Base-by-base conservation (phyloP, 2,329 filamentous ascomycete genomes). In the Colletotrichum lini region DNA sequence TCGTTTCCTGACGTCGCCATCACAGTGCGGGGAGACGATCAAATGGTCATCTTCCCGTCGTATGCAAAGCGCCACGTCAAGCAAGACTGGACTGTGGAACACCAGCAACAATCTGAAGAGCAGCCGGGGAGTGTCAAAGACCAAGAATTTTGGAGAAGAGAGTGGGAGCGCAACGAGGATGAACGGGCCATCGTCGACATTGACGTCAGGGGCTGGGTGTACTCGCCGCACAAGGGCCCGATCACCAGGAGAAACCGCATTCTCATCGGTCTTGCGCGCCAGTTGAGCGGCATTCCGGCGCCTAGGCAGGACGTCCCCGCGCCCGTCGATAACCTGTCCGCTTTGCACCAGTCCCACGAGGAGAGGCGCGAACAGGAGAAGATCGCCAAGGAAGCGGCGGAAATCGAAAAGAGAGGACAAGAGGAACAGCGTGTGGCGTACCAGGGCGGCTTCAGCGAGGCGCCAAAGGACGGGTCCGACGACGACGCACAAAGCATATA, bases 171-270 rank as follows among this genome's bases (percentile, higher is more conserved):
- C 72, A 89, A 92, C 64, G 93, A 97, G 79, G 92, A 96, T 71
- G 91, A 95, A 77, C 93, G 93, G 79, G 94, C 95, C 0, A 86
- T 98, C 4, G 93, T 98, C 1, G 96, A 98, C 78, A 94, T 98
- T 7, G 96, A 99, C 79, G 94, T 99, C 30, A 89, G 96, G 75
- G 96, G 96, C 16, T 99, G 97, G 96, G 89, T 98, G 62, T 99
- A 98, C 80, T 90, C 91, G 49, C 96, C 96, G 21, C 94, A 96
- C 77, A 88, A 88, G 74, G 95, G 94, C 0, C 95, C 94, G 4
- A 91, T 98, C 88, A 96, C 90, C 35, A 89, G 95, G 75, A 94
- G 94, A 77, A 97, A 98, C 77, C 89, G 96, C 47, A 86, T 98
- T 72, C 86, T 98, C 76, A 90, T 99, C 65, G 94, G 95, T 0